These are phyloP conservation scores for Cytospora chrysosperma DNA, from an alignment of 2,329 filamentous ascomycete genomes.

Conservation along the genomic window DNA sequence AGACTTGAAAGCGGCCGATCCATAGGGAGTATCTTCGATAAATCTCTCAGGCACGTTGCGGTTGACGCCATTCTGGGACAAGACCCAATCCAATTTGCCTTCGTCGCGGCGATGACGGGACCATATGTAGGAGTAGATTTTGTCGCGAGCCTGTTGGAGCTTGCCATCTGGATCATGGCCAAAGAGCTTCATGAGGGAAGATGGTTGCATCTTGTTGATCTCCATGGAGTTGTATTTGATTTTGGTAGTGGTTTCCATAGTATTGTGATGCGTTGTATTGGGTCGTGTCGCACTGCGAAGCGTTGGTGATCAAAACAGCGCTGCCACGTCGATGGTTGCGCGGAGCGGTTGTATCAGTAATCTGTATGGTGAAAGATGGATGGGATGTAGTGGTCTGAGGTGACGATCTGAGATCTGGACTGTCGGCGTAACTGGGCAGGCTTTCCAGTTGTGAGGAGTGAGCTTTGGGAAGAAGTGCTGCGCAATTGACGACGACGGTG, in stretches of 20 bases:
- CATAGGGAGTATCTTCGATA: neutral
- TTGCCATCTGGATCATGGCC: neutral
- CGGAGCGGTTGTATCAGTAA: neutral
- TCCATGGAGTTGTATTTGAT: neutral
- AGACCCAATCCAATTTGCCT: slow-evolving; percentile 16
- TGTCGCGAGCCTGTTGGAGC: slow-evolving; percentile 12
- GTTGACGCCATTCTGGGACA: slow-evolving; percentile 22
- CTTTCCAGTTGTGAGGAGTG: neutral
- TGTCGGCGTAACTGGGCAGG: neutral
- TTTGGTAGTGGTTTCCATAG: neutral
- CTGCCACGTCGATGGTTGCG: neutral
- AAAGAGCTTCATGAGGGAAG: slow-evolving; percentile 13
- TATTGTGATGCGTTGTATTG: neutral
- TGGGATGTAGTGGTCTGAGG: neutral
- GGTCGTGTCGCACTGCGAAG: neutral
- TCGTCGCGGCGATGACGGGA: slow-evolving; percentile 17
- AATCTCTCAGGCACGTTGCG: slow-evolving; percentile 17
- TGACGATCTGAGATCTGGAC: neutral
- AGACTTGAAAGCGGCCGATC: neutral
- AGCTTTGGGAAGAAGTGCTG: neutral
- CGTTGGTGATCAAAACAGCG: neutral
- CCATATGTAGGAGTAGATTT: slow-evolving; percentile 20
- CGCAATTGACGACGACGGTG: neutral
- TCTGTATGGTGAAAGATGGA: neutral
- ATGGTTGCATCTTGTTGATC: neutral